Evolutionary conservation across 2,329 filamentous ascomycete genomes (phyloP), one percentile per base, ranked within the genome.

Genomic region (Xylariaceae sp.): DNA sequence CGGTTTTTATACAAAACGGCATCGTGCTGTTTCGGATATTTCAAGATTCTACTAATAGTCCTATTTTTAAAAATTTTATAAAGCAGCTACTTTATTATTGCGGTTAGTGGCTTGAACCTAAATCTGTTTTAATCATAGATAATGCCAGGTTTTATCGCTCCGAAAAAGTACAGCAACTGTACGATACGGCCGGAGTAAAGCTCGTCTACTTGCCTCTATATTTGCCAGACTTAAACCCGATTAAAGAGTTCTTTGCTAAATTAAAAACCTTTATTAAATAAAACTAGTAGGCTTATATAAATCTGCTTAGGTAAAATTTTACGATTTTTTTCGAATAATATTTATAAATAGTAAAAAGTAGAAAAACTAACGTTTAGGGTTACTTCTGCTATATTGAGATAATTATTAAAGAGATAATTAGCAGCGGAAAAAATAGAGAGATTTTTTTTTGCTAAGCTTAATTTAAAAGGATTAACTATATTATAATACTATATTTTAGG

Each of bases 41-140:
- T 37, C 38, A 56, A 35, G 57, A 56, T 16, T 50, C 52, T 19
- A 62, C 48, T 11, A 33, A 55, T 55, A 34, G 45, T 45, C 25
- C 25, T 17, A 39, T 60, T 40, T 59, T 61, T 48, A 52, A 61
- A 35, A 50, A 60, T 37, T 61, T 57, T 43, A 49, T 62, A 33
- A 49, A 59, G 45, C 52, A 62, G 49, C 55, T 64, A 6, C 52
- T 66, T 20, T 52, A 45, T 6, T 45, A 55, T 29, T 63, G 53
- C 44, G 47, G 56, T 33, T 54, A 40, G 40, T 64, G 51, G 50
- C 60, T 55, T 20, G 57, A 60, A 42, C 57, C 53, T 27, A 59
- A 61, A 22, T 64, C 58, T 20, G 58, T 64, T 21, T 51, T 63
- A 14, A 42, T 63, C 7, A 64, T 64, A 46, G 58, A 64, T 40